Conservation (phyloP, 2,329 filamentous ascomycete genomes). For the Chalaropsis ovoidea region DNA sequence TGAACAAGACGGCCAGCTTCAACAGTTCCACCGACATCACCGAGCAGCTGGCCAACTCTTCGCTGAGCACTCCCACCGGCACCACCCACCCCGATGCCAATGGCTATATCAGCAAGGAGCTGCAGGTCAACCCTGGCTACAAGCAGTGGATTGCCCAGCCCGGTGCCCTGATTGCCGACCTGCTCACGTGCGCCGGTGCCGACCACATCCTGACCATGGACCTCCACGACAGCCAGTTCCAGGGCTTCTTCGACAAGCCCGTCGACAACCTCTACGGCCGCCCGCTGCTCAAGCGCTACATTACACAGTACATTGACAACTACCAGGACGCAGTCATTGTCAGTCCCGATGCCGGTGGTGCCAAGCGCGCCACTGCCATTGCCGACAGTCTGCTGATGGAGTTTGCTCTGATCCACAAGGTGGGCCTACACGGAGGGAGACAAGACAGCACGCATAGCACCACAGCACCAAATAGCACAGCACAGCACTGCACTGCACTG, state of each 20-base stretch:
- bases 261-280: slow-evolving; percentile 94
- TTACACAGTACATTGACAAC: slow-evolving; percentile 72
- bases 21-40: slow-evolving; percentile 57
- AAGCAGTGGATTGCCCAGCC: slow-evolving; percentile 98
- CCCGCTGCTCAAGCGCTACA: slow-evolving; percentile 59
- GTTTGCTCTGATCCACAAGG: slow-evolving; percentile 97
- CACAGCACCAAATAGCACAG: too few species aligned
- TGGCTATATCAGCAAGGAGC: slow-evolving; percentile 35
- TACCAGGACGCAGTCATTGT: slow-evolving; percentile 84
- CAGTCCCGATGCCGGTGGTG: slow-evolving; percentile 89
- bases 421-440: slow-evolving; percentile 34
- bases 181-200: slow-evolving; percentile 88
- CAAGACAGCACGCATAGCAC: too few species aligned
- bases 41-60: slow-evolving; percentile 59
- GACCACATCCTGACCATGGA: slow-evolving; percentile 99
- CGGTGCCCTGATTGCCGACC: slow-evolving; percentile 84
- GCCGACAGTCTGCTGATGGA: slow-evolving; percentile 88
- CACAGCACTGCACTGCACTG: too few species aligned
- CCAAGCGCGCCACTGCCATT: slow-evolving; percentile 90
- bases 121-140: slow-evolving; percentile 81
- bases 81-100: slow-evolving; percentile 30
- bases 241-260: slow-evolving; percentile 97
- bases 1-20: slow-evolving; percentile 55
- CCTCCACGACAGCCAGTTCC: slow-evolving; percentile 89
- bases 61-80: slow-evolving; percentile 50